Evolutionary conservation across 2,329 filamentous ascomycete species (phyloP).

Genomic region (Pezicula rhizophila): DNA sequence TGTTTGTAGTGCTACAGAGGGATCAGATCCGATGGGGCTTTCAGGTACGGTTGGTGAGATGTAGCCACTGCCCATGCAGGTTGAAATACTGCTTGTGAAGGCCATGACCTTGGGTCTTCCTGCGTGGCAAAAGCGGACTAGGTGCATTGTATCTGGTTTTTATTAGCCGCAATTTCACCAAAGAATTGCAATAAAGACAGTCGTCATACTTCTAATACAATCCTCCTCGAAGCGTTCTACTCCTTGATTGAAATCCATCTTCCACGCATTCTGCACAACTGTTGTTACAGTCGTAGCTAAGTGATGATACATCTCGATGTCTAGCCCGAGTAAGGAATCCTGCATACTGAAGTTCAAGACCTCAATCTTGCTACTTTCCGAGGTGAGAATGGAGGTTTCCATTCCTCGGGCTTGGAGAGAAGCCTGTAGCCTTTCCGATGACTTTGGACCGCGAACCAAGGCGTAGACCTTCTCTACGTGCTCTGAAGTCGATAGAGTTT

Average conservation of each 20-base stretch:
- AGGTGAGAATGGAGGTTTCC: slow-evolving; percentile 14
- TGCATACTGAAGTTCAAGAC: slow-evolving; percentile 23
- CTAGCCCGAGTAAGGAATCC: slow-evolving; percentile 21
- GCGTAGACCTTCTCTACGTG: slow-evolving; percentile 19
- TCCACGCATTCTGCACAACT: slow-evolving; percentile 26
- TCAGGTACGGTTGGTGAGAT: slow-evolving; percentile 12
- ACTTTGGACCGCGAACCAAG: slow-evolving; percentile 18
- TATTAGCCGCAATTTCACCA: not conserved
- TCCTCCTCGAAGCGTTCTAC: slow-evolving; percentile 26
- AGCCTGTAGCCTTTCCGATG: slow-evolving; percentile 8
- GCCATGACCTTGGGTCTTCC: slow-evolving; percentile 18
- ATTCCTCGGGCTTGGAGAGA: slow-evolving; percentile 13
- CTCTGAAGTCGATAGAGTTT: slow-evolving; percentile 11
- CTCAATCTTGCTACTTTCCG: slow-evolving; percentile 14
- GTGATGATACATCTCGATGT: slow-evolving; percentile 18
- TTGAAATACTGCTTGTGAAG: slow-evolving; percentile 23
- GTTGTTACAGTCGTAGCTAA: slow-evolving; percentile 19
- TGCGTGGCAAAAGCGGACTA: slow-evolving; percentile 22
- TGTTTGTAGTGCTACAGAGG: slow-evolving; percentile 15
- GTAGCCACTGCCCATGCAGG: slow-evolving; percentile 19
- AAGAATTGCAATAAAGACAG: not conserved
- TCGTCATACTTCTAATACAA: slow-evolving; percentile 23
- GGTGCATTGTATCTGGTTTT: slow-evolving; percentile 22
- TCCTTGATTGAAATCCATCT: slow-evolving; percentile 25
- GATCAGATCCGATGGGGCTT: slow-evolving; percentile 15